Conservation (phyloP, 2,329 filamentous ascomycete species). For the Emydomyces testavorans region DNA sequence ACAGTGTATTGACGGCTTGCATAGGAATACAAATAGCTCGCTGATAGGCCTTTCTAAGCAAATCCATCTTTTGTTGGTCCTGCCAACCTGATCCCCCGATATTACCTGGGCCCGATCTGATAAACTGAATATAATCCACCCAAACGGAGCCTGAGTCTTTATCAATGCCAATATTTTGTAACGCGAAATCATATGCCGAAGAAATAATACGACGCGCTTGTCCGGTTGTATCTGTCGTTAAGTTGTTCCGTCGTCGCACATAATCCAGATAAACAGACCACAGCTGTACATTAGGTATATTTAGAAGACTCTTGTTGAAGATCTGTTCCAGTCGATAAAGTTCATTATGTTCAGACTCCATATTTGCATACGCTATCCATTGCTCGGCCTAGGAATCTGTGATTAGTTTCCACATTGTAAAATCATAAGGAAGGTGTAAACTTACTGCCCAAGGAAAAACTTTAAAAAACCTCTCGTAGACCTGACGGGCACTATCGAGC, state of each 20-base stretch:
- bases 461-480: conserved; percentile 77
- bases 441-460: conserved; percentile 86
- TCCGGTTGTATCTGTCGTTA: conserved; percentile 66
- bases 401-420: conserved; percentile 18
- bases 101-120: conserved; percentile 74
- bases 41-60: conserved; percentile 83
- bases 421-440: conserved; percentile 20
- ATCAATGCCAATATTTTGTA: conserved; percentile 81
- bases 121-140: conserved; percentile 89
- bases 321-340: conserved; percentile 69
- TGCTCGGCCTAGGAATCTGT: conserved; percentile 60
- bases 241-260: conserved; percentile 78
- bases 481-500: conserved; percentile 64
- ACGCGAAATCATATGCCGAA: conserved; percentile 83
- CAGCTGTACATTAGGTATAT: conserved; percentile 69
- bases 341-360: conserved; percentile 81
- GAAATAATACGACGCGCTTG: conserved; percentile 66
- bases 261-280: conserved; percentile 95
- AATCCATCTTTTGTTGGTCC: conserved; percentile 95
- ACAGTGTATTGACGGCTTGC: conserved; percentile 67
- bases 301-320: conserved; percentile 67
- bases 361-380: conserved; percentile 78
- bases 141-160: conserved; percentile 81
- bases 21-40: conserved; percentile 80
- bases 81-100: conserved; percentile 85